Evolutionary conservation across 2,329 filamentous ascomycete genomes (phyloP).

Genomic region (Achaetomium macrosporum): DNA sequence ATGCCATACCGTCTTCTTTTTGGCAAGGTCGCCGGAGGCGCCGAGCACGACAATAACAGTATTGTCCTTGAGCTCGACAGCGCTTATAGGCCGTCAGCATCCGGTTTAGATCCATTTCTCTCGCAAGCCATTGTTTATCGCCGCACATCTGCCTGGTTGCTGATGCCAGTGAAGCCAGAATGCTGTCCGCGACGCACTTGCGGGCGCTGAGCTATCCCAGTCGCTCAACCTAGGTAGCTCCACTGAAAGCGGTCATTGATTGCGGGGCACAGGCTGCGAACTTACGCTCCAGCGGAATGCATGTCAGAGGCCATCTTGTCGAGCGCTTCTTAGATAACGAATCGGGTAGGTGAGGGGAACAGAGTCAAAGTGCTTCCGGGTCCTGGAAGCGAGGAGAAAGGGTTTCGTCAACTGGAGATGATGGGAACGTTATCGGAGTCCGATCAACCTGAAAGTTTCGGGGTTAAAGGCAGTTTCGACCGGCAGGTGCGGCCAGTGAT

Average conservation of each 20-base stretch:
- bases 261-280: constrained; percentile 21
- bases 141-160: constrained; percentile 2
- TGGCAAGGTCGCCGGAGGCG: constrained; percentile 93
- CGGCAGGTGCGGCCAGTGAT: constrained; percentile 22
- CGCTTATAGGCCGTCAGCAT: constrained; percentile 49
- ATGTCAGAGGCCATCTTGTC: constrained; percentile 28
- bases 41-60: constrained; percentile 94
- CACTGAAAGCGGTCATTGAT: constrained; percentile 17
- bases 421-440: constrained; percentile 17
- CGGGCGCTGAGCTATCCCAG: constrained; percentile 13
- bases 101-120: constrained; percentile 23
- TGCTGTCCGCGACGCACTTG: background rate
- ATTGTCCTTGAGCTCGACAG: constrained; percentile 96
- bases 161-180: constrained; percentile 1
- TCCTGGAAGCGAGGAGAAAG: constrained; percentile 1
- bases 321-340: constrained; percentile 6
- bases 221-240: constrained; percentile 15
- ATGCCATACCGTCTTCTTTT: constrained; percentile 91
- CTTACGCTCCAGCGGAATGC: constrained; percentile 29
- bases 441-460: constrained; percentile 17
- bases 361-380: constrained; percentile 8
- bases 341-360: background rate
- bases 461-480: constrained; percentile 27
- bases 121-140: background rate
- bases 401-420: constrained; percentile 10